Evolutionary conservation across 1,284 basidiomycete species (phyloP).

Genomic region (Ganoderma multipileum): DNA sequence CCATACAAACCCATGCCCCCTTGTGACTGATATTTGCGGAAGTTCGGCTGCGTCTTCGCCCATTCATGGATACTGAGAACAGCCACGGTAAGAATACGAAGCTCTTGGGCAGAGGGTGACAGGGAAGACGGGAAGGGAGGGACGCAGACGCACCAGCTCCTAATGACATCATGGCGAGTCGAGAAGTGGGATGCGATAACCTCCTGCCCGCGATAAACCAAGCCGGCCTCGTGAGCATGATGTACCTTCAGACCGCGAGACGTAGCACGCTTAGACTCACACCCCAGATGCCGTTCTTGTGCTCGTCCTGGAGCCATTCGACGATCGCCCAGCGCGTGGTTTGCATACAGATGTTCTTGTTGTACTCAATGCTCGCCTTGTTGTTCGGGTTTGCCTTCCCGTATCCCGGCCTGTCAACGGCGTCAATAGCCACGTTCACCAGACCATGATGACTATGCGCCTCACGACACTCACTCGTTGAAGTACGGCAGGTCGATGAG

Average conservation of each 20-base stretch:
- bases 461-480: slow-evolving; percentile 53
- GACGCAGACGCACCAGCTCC: slow-evolving; percentile 47
- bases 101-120: background rate
- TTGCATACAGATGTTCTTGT: slow-evolving; percentile 48
- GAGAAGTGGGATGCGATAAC: slow-evolving; percentile 57
- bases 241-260: no score
- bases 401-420: slow-evolving; percentile 48
- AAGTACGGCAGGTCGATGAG: slow-evolving; percentile 61
- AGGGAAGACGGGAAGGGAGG: background rate
- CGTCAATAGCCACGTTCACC: background rate
- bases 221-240: background rate
- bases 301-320: slow-evolving; percentile 55
- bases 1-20: background rate
- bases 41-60: slow-evolving; percentile 41
- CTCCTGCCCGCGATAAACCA: slow-evolving; percentile 42
- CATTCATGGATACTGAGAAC: slow-evolving; percentile 47
- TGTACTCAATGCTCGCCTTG: slow-evolving; percentile 50
- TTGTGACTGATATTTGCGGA: slow-evolving; percentile 33
- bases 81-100: background rate
- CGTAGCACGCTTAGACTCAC: no score
- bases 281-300: slow-evolving; percentile 52
- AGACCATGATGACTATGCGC: background rate
- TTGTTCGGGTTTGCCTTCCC: slow-evolving; percentile 48
- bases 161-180: slow-evolving; percentile 48
- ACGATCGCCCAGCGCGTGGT: slow-evolving; percentile 58